A percentile compares a stretch with the other conserved stretches of the same genome.
These are phyloP conservation scores for Sanghuangporus sanghuang DNA, from an alignment of 1,284 basidiomycete species.

Conservation along the genomic window DNA sequence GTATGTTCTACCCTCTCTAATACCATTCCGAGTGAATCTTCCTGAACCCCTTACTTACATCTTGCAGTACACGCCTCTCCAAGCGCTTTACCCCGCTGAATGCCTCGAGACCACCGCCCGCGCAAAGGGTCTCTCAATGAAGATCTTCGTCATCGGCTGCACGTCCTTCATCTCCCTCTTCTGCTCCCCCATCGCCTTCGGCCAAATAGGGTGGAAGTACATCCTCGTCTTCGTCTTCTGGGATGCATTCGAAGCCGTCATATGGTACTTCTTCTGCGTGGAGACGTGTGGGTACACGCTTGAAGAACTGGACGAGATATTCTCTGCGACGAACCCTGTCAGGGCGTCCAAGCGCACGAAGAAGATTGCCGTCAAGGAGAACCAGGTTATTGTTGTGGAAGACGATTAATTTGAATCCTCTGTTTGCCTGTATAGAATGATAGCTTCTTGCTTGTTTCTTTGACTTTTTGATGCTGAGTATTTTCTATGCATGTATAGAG, in stretches of 20 bases:
- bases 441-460: background rate
- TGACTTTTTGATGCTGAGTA: background rate
- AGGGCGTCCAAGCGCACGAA: conserved; percentile 27
- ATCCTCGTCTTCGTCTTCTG: conserved; percentile 29
- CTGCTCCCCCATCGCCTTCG: conserved; percentile 21
- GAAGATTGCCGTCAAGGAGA: conserved; percentile 9
- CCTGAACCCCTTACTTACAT: background rate
- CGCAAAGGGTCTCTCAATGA: conserved; percentile 32
- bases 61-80: conserved; percentile 25
- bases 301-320: conserved; percentile 34
- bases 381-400: background rate
- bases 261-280: conserved; percentile 34
- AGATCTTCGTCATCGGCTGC: conserved; percentile 19
- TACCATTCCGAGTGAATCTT: background rate
- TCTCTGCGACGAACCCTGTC: conserved; percentile 31
- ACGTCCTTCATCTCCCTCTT: conserved; percentile 29
- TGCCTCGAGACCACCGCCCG: conserved; percentile 32
- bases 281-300: conserved; percentile 29
- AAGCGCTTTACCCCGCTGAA: conserved; percentile 34
- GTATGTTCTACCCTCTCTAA: conserved; percentile 4
- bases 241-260: conserved; percentile 28
- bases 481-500: no score
- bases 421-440: background rate
- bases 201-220: conserved; percentile 22
- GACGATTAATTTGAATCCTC: background rate